Conservation (phyloP, 768 basidiomycete species). For the Neoboletus subvelutipes region DNA sequence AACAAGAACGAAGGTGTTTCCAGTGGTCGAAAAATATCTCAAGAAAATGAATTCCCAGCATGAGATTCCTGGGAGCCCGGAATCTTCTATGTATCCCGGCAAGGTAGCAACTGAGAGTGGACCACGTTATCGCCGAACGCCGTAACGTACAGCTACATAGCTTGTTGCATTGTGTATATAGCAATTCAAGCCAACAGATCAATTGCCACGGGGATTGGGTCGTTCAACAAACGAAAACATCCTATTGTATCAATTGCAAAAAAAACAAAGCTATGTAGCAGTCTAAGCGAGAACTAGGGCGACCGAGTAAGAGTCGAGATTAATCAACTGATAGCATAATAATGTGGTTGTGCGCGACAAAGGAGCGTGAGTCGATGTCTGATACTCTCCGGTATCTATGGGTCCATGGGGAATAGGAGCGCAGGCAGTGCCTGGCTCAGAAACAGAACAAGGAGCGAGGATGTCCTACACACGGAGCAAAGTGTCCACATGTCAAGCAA, state of each 20-base stretch:
- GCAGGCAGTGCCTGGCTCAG: not conserved
- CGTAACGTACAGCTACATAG: too few relatives aligned
- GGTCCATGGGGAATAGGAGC: not conserved
- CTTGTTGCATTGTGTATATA: too few relatives aligned
- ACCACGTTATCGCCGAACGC: too few relatives aligned
- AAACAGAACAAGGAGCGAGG: not conserved
- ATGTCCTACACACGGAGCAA: not conserved
- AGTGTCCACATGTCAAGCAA: constrained; percentile 7
- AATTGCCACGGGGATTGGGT: not conserved
- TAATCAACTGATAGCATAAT: constrained; percentile 5
- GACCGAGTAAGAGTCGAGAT: not conserved
- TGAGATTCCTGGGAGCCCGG: too few relatives aligned
- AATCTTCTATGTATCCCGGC: too few relatives aligned
- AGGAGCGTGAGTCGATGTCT: not conserved
- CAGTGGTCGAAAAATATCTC: too few relatives aligned
- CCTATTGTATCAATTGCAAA: not conserved
- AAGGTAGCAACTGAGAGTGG: too few relatives aligned
- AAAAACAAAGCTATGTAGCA: constrained; percentile 17
- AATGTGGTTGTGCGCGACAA: constrained; percentile 2
- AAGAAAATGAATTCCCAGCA: too few relatives aligned
- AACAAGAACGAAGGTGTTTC: too few relatives aligned
- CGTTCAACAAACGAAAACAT: constrained; percentile 10
- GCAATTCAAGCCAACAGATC: not conserved
- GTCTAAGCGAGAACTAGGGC: constrained; percentile 7
- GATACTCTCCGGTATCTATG: not conserved